Evolutionary conservation across 768 basidiomycete species (phyloP), one percentile per base, ranked within the genome.

Genomic region (Serendipita sp.): DNA sequence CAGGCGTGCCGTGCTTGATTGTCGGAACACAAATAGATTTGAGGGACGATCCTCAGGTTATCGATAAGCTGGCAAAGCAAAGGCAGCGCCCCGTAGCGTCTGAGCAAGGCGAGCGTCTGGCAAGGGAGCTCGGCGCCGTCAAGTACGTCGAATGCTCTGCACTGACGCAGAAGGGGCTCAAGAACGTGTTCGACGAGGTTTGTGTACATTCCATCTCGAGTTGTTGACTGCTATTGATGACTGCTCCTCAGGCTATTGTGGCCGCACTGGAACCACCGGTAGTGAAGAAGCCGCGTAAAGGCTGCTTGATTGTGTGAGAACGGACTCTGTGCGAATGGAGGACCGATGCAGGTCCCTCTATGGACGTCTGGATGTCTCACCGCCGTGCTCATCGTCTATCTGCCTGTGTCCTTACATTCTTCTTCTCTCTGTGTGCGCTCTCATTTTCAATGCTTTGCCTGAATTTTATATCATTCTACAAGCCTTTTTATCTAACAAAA

Each of bases 131-230:
- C 44, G 96, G 96, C 36, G 95, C 95, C 33, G 94, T 98, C 75
- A 99, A 97, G 75, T 99, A 96, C 73, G 94, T 97, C 62, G 96
- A 99, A 76, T 99, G 96, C 76, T 97, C 94, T 64, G 96, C 96
- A 62, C 76, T 99, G 80, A 99, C 95, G 69, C 96, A 99, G 81
- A 92, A 93, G 81, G 96, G 96, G 33, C 76, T 99, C 75, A 99
- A 99, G 88, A 98, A 98, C 75, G 96, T 99, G 67, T 99, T 99
- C 73, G 96, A 99, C 74, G 96, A 99, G 87, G 93, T 91, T 74
- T 73, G 87, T 78, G 6, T 64, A 23, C 23, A 3, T 53, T 64
- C 53, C 18, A n/a, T 18, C 15, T 63, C 63, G 48, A 50, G 34
- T 31, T 62, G 60, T 60, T 62, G 46, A 27, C 3, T 44, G 34